Evolutionary conservation across 192 early-diverging fungal species (phyloP).

Genomic region (Coemansia sp.): DNA sequence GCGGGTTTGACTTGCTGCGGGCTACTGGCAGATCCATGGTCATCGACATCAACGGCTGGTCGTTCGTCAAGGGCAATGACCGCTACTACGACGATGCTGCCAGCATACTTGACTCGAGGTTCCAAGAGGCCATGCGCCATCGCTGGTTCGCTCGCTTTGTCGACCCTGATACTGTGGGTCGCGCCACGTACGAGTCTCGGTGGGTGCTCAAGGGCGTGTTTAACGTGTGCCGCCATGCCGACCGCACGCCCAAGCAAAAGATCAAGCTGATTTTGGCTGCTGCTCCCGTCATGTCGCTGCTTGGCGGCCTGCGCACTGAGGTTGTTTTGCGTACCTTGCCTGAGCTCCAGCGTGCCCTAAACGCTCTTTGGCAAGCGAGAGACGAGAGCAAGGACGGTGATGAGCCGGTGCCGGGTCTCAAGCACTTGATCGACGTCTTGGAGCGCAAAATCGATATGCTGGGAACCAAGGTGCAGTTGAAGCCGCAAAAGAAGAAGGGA

Average conservation of each 20-base stretch:
- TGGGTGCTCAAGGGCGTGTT: constrained; percentile 95
- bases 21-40: constrained; percentile 81
- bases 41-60: constrained; percentile 99
- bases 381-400: constrained; percentile 33
- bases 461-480: constrained; percentile 93
- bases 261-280: constrained; percentile 84
- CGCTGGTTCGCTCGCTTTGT: constrained; percentile 63
- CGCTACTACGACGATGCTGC: constrained; percentile 92
- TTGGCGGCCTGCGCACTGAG: constrained; percentile 72
- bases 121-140: constrained; percentile 69
- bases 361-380: constrained; percentile 64
- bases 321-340: constrained; percentile 75
- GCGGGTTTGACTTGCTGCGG: constrained; percentile 93
- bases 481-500: constrained; percentile 73
- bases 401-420: constrained; percentile 58
- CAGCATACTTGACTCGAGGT: constrained; percentile 73
- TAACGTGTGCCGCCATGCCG: constrained; percentile 92
- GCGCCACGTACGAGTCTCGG: constrained; percentile 67
- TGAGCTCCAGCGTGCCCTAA: constrained; percentile 63
- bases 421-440: constrained; percentile 77
- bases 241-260: constrained; percentile 98
- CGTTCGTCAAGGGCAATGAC: constrained; percentile 96
- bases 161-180: constrained; percentile 59
- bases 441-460: constrained; percentile 77
- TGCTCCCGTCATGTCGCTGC: constrained; percentile 70